Evolutionary conservation across 2,329 filamentous ascomycete genomes (phyloP).

Genomic region (Monilinia fructicola): DNA sequence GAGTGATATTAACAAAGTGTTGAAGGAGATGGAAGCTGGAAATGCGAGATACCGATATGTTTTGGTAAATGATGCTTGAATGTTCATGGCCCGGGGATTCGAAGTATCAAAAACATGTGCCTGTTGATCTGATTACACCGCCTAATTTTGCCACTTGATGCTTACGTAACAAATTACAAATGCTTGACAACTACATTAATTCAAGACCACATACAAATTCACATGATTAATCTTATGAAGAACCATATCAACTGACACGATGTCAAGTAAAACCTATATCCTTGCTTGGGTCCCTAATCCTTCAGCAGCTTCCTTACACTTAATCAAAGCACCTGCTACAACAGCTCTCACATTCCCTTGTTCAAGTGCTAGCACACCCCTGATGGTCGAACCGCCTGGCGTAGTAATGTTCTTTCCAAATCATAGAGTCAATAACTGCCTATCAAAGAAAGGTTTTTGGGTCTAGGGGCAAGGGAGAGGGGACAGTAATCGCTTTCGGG

Average conservation of each 20-base stretch:
- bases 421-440: too few relatives aligned
- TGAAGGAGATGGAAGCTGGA: slow-evolving; percentile 58
- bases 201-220: background rate
- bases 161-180: background rate
- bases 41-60: slow-evolving; percentile 54
- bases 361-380: slow-evolving; percentile 15
- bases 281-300: slow-evolving; percentile 5
- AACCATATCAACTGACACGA: background rate
- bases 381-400: slow-evolving; percentile 19
- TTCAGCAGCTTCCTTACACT: slow-evolving; percentile 20
- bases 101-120: too few relatives aligned
- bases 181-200: background rate
- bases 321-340: slow-evolving; percentile 12
- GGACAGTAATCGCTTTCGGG: too few relatives aligned
- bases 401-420: slow-evolving; percentile 38
- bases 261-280: background rate
- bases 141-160: background rate
- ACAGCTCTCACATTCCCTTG: slow-evolving; percentile 17
- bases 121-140: background rate
- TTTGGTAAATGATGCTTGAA: slow-evolving; percentile 45
- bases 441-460: too few relatives aligned
- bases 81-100: slow-evolving; percentile 21
- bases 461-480: too few relatives aligned
- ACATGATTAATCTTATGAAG: background rate
- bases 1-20: slow-evolving; percentile 56